Evolutionary conservation across 2,329 filamentous ascomycete genomes (phyloP).

Genomic region (Colletotrichum filicis): DNA sequence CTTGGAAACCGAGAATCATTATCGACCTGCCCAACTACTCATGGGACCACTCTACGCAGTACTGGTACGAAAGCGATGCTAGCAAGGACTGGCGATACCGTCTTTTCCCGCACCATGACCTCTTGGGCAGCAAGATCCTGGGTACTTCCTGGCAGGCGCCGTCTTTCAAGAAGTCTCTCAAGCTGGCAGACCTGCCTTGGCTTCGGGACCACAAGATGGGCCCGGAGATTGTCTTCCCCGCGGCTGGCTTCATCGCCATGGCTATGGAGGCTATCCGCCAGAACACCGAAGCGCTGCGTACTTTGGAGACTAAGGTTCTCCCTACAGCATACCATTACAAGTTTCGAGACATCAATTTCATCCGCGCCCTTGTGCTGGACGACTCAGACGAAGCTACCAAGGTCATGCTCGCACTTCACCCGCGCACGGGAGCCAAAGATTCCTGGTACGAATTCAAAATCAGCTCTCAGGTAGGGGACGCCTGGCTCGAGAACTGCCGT

Average conservation of each 20-base stretch:
- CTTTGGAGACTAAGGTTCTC: background rate
- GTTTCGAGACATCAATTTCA: conserved; percentile 2
- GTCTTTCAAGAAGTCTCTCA: conserved; percentile 2
- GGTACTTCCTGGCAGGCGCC: conserved; percentile 11
- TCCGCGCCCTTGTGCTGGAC: background rate
- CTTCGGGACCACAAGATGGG: conserved; percentile 55
- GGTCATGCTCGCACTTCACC: background rate
- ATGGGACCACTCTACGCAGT: conserved; percentile 22
- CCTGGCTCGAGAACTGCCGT: conserved; percentile 4
- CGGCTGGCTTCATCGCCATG: conserved; percentile 17
- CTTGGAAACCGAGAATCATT: background rate
- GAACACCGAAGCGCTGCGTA: background rate
- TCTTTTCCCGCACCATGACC: conserved; percentile 11
- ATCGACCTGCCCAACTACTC: conserved; percentile 29
- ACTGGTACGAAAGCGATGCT: conserved; percentile 20
- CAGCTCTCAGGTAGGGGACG: background rate
- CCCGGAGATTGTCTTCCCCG: conserved; percentile 51
- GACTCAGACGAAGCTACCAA: background rate
- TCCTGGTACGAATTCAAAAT: conserved; percentile 19
- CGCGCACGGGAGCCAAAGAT: background rate
- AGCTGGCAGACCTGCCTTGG: conserved; percentile 44
- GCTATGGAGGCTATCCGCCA: conserved; percentile 24
- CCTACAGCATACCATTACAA: background rate
- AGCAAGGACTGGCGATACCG: background rate
- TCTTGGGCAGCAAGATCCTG: conserved; percentile 21